These are phyloP conservation scores for Sarocladiaceae sp. DNA, from an alignment of 2,329 filamentous ascomycete species.

Conservation along the genomic window DNA sequence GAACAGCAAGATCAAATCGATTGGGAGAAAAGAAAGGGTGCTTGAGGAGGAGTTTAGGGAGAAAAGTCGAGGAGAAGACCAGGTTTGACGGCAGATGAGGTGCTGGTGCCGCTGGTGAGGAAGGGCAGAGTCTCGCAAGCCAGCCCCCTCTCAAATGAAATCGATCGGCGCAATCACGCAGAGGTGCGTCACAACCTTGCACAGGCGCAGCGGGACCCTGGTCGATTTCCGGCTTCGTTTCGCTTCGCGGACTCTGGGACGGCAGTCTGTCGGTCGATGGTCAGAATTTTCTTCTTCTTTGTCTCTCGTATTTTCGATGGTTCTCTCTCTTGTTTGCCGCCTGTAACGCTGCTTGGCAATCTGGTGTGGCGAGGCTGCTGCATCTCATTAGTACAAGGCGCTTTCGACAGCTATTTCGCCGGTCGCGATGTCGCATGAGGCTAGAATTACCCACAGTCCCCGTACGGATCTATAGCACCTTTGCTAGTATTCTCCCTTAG, in stretches of 20 bases:
- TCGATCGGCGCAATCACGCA: slow-evolving; percentile 9
- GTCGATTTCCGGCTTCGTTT: slow-evolving; percentile 5
- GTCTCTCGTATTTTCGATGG: background rate
- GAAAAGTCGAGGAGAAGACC: background rate
- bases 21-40: background rate
- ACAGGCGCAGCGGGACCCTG: slow-evolving; percentile 8
- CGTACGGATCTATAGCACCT: too few relatives aligned
- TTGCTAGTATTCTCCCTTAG: too few relatives aligned
- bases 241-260: slow-evolving; percentile 6
- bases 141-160: slow-evolving; percentile 9
- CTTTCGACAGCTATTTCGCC: too few relatives aligned
- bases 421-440: too few relatives aligned
- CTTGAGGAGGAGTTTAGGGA: background rate
- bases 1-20: background rate
- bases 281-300: slow-evolving; percentile 2
- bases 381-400: too few relatives aligned
- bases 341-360: too few relatives aligned
- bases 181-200: slow-evolving; percentile 5
- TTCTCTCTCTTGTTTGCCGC: background rate
- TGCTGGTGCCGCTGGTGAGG: slow-evolving; percentile 1
- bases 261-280: background rate
- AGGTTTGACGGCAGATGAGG: background rate
- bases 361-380: too few relatives aligned
- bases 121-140: background rate
- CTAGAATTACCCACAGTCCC: too few relatives aligned